A percentile compares a stretch with the other conserved stretches of the same genome.
phyloP scores from a whole-genome alignment of 768 basidiomycete genomes.

The Trametes punicea region DNA sequence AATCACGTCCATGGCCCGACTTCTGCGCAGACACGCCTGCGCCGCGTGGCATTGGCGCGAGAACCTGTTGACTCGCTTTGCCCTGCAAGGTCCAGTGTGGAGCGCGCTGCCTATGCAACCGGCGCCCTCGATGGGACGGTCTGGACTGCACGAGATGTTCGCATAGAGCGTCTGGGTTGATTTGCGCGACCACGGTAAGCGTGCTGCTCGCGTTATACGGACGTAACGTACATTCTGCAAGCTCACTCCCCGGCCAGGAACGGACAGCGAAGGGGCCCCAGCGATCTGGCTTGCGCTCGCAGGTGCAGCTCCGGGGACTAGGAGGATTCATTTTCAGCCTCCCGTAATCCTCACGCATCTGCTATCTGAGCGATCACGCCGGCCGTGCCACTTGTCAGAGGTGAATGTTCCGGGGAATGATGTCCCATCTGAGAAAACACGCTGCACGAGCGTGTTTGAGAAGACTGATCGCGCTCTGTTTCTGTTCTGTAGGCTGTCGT shows the following conservation, averaged over 20 bases:
- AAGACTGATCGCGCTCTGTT: constrained; percentile 21
- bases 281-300: not conserved
- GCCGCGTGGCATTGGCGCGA: constrained; percentile 22
- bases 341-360: constrained; percentile 9
- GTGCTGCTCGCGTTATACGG: constrained; percentile 11
- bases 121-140: constrained; percentile 7
- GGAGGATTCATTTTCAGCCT: constrained; percentile 4
- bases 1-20: constrained; percentile 5
- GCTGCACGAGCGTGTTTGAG: constrained; percentile 15
- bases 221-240: constrained; percentile 5
- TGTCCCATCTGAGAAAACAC: constrained; percentile 23
- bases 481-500: constrained; percentile 21
- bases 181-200: constrained; percentile 10
- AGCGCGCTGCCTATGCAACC: not conserved
- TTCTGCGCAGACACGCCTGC: constrained; percentile 21
- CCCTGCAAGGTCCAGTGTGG: constrained; percentile 14
- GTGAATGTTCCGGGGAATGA: constrained; percentile 16
- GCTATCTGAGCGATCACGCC: constrained; percentile 17
- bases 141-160: constrained; percentile 16
- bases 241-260: constrained; percentile 8
- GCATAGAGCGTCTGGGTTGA: constrained; percentile 1
- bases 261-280: constrained; percentile 5
- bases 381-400: not conserved
- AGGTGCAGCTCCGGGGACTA: not conserved
- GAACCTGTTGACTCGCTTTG: not conserved